Base-by-base conservation (phyloP, 768 basidiomycete species). In the Rossbeevera mucosa region DNA sequence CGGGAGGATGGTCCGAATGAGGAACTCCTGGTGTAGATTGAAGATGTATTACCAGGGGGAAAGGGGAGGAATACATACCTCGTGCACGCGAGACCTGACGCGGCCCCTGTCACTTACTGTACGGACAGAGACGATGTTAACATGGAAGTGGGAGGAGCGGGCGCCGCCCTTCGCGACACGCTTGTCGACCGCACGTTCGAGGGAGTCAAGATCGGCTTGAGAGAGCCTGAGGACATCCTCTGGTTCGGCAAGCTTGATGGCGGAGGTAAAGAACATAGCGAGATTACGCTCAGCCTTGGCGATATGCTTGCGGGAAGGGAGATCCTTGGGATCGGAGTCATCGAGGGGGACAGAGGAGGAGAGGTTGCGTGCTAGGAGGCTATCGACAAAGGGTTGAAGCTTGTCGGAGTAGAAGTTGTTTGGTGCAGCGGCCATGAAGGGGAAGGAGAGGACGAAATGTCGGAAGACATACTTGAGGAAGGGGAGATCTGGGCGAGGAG, bases 381-480 rank as follows among this genome's bases (percentile, higher is more conserved):
- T 89, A 30, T 85, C 82, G 50, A 94, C 77, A 68, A 98, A 98
- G 0, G 95, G 94, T 71, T 98, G 95, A 3, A 99, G 80, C 69
- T 99, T 98, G 53, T 85, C 82, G 1, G 89, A 85, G 72, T 95
- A 99, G 71, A 99, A 98, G 60, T 90, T 81, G 60, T 86, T 82
- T 0, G 93, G 94, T 0, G 94, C 94, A 1, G 86, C 75, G 44
- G 83, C 81, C 69, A 99, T 83, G 75, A 99, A 96, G 13, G 96
- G 96, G 65, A 99, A 98, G 0, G 94, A 89, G 51, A 97, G 78
- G 53, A 97, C 79, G 64, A 93, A 97, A 67, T 94, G 91, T 48
- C 87, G 84, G 67, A 98, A 94, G 59, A 95, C 78, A 71, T 88
- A 96, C 21, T 84, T 80, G 55, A 97, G 73, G 66, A 99, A 86